Evolutionary conservation across 2,329 filamentous ascomycete genomes (phyloP).

Genomic region (Byssochlamys sp.): DNA sequence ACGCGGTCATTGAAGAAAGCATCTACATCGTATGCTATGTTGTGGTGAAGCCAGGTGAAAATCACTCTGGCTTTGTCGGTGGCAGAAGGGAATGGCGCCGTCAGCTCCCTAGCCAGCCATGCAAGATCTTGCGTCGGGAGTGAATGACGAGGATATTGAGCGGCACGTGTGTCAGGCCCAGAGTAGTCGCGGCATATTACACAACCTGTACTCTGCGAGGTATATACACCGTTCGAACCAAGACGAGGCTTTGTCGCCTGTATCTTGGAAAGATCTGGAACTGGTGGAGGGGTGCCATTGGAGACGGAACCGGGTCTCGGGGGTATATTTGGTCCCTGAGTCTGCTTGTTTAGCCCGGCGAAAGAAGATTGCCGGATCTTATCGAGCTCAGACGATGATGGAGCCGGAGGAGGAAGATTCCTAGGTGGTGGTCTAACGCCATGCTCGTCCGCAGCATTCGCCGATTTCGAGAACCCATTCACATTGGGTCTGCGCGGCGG

Average conservation of each 20-base stretch:
- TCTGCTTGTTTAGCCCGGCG: conserved; percentile 35
- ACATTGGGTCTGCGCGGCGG: conserved; percentile 18
- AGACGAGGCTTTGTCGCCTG: conserved; percentile 44
- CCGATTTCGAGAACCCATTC: conserved; percentile 9
- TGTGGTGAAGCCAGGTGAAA: conserved; percentile 93
- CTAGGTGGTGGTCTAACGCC: conserved; percentile 14
- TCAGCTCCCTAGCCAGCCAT: conserved; percentile 69
- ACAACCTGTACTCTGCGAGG: conserved; percentile 41
- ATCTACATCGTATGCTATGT: conserved; percentile 72
- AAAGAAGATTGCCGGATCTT: conserved; percentile 39
- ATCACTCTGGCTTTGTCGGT: conserved; percentile 90
- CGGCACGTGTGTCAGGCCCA: conserved; percentile 65
- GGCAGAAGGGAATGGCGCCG: conserved; percentile 63
- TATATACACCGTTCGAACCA: conserved; percentile 10
- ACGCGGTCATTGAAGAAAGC: conserved; percentile 68
- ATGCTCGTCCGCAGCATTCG: conserved; percentile 8
- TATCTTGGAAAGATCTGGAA: conserved; percentile 50
- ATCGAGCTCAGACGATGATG: conserved; percentile 24
- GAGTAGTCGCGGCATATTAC: conserved; percentile 83
- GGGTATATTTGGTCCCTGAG: conserved; percentile 12
- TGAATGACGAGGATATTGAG: conserved; percentile 61
- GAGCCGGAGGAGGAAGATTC: conserved; percentile 25
- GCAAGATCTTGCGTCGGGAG: conserved; percentile 60
- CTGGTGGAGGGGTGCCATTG: conserved; percentile 34
- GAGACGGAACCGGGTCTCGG: conserved; percentile 9